phyloP scores from a whole-genome alignment of 2,329 filamentous ascomycete genomes.

The Cytospora paraplurivora region DNA sequence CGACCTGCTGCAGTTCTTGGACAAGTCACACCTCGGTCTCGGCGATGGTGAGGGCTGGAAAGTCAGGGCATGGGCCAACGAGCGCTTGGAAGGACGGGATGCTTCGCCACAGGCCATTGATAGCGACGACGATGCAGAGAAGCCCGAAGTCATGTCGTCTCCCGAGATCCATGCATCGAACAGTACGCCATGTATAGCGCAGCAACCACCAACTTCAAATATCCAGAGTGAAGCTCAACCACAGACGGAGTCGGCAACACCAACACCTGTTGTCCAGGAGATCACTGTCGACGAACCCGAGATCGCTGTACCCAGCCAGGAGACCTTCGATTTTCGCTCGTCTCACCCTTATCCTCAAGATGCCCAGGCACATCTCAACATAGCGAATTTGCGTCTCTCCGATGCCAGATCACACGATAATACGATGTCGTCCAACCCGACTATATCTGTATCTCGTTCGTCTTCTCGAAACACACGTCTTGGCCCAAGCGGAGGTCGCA shows the following conservation, averaged over 20 bases:
- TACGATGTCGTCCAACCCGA: conserved; percentile 33
- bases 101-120: conserved; percentile 48
- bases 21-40: conserved; percentile 77
- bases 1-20: conserved; percentile 82
- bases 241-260: conserved; percentile 42
- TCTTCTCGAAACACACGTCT: conserved; percentile 29
- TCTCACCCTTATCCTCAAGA: conserved; percentile 60
- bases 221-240: conserved; percentile 39
- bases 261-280: conserved; percentile 30
- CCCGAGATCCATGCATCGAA: conserved; percentile 57
- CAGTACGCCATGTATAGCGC: conserved; percentile 42
- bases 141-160: conserved; percentile 61
- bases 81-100: conserved; percentile 67
- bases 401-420: conserved; percentile 50
- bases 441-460: conserved; percentile 22
- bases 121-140: conserved; percentile 65
- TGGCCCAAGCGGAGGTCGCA: conserved; percentile 31
- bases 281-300: conserved; percentile 35
- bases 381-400: conserved; percentile 62
- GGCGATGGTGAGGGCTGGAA: conserved; percentile 75
- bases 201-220: conserved; percentile 33
- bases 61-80: conserved; percentile 66
- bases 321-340: conserved; percentile 71
- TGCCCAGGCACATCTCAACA: conserved; percentile 53
- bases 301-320: conserved; percentile 56